A percentile compares a stretch with the other conserved stretches of the same genome.
Evolutionary conservation across 768 basidiomycete genomes (phyloP).

Genomic region (Strobilomyces echinocephalus): DNA sequence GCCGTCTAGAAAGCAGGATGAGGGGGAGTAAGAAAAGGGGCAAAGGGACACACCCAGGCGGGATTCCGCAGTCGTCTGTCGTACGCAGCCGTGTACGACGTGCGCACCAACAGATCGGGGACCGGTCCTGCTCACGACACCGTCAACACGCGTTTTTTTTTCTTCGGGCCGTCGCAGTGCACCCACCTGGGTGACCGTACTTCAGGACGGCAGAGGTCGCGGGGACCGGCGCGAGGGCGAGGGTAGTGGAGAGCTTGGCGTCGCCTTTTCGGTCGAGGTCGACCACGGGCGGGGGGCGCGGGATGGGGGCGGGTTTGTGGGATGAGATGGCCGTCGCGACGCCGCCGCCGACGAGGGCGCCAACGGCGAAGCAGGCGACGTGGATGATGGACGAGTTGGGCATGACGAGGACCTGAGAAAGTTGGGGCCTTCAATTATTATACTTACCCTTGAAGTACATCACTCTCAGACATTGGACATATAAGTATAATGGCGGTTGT

Average conservation of each 20-base stretch:
- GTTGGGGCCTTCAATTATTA: no score
- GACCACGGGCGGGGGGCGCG: constrained; percentile 33
- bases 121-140: constrained; percentile 64
- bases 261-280: constrained; percentile 43
- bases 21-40: not conserved
- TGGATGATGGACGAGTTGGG: constrained; percentile 48
- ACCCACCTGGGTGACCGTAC: constrained; percentile 21
- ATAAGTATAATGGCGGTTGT: no score
- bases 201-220: constrained; percentile 48
- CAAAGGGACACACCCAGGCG: constrained; percentile 65
- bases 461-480: no score
- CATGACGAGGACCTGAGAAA: no score
- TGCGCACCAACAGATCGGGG: constrained; percentile 70
- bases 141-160: not conserved
- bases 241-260: constrained; percentile 37
- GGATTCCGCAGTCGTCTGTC: constrained; percentile 89
- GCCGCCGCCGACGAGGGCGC: constrained; percentile 77
- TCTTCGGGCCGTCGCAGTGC: not conserved
- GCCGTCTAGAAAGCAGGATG: constrained; percentile 60
- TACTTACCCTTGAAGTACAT: no score
- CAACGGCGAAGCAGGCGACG: constrained; percentile 76
- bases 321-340: constrained; percentile 49
- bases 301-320: constrained; percentile 20
- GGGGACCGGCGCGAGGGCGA: constrained; percentile 19
- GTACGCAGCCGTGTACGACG: constrained; percentile 86